Evolutionary conservation across 306 rosid genomes (phyloP), one percentile per base, ranked within the genome.

Genomic region (Lablab purpureus): DNA sequence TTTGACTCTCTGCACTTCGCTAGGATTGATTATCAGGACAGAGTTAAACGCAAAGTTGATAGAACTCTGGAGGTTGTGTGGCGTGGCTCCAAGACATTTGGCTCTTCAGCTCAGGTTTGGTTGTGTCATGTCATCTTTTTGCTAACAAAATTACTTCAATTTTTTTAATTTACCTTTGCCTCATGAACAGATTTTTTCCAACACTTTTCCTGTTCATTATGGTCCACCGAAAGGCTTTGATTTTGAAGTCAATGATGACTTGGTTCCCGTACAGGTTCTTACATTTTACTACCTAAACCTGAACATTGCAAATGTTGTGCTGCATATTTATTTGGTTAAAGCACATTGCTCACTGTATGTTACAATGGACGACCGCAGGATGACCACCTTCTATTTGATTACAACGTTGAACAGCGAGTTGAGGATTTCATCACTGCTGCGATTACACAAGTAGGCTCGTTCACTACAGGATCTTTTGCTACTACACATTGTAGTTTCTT

Each of bases 11-110:
- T 60, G 18, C 67, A 60, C 67, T 60, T 60, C 21, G 67, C 67
- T 28, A 60, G 67, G 67, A 60, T 60, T 28, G 67, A 60, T 60
- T 28, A 28, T 60, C 67, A 60, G 41, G 67, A 60, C 67, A 60
- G 67, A 60, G 41, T 19, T 14, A 60, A 60, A 19, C 67, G 67
- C 22, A 60, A 2, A 60, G 12, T 28, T 60, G 67, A 60, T 28
- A 60, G 7, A 28, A 28, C 67, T 28, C 67, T 60, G 28, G 67
- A 60, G 28, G 67, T 15, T 60, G 41, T 60, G 41, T 60, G 67
- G 67, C 41, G 67, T 2, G 41, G 67, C 34, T 60, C 67, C 67
- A 60, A 60, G 41, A 14, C 41, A 27, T 60, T 60, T 60, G 67
- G 67, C 21, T 60, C 41, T 28, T 60, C 67, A 60, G 67, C 21